These are phyloP conservation scores for Striga asiatica DNA, from an alignment of 257 asterid genomes.

Conservation along the genomic window DNA sequence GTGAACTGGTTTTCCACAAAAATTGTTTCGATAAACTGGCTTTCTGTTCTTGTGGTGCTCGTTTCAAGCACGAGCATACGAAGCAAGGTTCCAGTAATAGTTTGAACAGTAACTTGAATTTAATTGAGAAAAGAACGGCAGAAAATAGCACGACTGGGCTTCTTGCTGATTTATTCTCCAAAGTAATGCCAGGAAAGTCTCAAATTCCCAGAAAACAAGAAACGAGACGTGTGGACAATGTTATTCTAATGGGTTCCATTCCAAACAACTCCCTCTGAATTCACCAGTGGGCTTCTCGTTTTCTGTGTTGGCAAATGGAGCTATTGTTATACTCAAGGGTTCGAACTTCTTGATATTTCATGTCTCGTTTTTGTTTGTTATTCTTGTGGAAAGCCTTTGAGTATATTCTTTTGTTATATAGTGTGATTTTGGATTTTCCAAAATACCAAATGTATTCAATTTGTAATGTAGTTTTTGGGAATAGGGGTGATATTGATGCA, in stretches of 20 bases:
- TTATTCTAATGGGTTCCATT: conserved; percentile 67
- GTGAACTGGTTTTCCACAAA: conserved; percentile 67
- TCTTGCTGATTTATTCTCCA: conserved; percentile 53
- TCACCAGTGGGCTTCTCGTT: not conserved
- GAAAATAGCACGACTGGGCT: conserved; percentile 41
- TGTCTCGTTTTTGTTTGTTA: conserved; percentile 10
- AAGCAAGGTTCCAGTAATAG: conserved; percentile 20
- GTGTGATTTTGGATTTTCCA: too few species aligned
- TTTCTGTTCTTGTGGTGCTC: conserved; percentile 65
- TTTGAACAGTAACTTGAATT: conserved; percentile 16
- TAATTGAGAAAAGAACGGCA: conserved; percentile 18
- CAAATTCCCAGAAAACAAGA: conserved; percentile 23
- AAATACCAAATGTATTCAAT: conserved; percentile 18
- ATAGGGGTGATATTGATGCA: conserved; percentile 10
- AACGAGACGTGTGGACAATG: conserved; percentile 27
- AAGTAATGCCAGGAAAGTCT: conserved; percentile 38
- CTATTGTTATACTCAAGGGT: conserved; percentile 6
- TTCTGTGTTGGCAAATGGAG: not conserved
- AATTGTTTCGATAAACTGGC: conserved; percentile 52
- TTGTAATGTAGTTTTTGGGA: conserved; percentile 18
- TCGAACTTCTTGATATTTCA: conserved; percentile 8
- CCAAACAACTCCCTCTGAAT: conserved; percentile 52
- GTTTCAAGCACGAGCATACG: conserved; percentile 24
- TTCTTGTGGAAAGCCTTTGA: not conserved
- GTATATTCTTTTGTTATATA: conserved; percentile 17